Percentiles rank a stretch among this genome's conserved stretches.
phyloP scores from a whole-genome alignment of 495 filamentous ascomycete species.

The Chaetomium cochliodes region DNA sequence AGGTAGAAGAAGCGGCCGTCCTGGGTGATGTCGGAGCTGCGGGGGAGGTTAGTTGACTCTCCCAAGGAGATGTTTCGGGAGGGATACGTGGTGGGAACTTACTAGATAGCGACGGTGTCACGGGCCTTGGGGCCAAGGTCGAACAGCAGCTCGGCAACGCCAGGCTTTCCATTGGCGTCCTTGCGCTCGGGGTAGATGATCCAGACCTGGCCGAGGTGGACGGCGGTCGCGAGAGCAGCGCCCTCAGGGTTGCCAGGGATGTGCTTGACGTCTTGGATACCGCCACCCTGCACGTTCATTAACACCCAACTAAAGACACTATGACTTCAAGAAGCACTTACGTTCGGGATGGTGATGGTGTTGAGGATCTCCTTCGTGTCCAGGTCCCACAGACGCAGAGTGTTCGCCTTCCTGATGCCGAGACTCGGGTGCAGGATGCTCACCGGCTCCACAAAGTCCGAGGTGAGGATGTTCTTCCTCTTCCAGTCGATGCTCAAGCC shows the following conservation, averaged over 20 bases:
- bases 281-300: slow-evolving; percentile 40
- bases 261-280: slow-evolving; percentile 66
- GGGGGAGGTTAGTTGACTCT: not conserved
- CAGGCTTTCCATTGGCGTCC: slow-evolving; percentile 53
- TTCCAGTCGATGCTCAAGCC: slow-evolving; percentile 59
- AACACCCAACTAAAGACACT: not conserved
- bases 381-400: slow-evolving; percentile 60
- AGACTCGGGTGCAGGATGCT: slow-evolving; percentile 58
- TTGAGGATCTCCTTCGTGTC: slow-evolving; percentile 52
- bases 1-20: slow-evolving; percentile 61
- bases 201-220: slow-evolving; percentile 62
- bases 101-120: slow-evolving; percentile 58
- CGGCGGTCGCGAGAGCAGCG: slow-evolving; percentile 61
- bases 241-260: slow-evolving; percentile 60
- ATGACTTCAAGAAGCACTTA: not conserved
- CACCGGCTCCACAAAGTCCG: slow-evolving; percentile 61
- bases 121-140: slow-evolving; percentile 58
- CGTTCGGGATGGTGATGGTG: slow-evolving; percentile 60
- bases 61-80: not conserved
- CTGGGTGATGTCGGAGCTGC: slow-evolving; percentile 53
- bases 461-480: slow-evolving; percentile 57
- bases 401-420: slow-evolving; percentile 54
- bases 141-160: slow-evolving; percentile 56
- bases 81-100: not conserved
- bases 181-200: slow-evolving; percentile 63